Evolutionary conservation across 495 filamentous ascomycete species (phyloP).

Genomic region (Trichoderma asperelloides): DNA sequence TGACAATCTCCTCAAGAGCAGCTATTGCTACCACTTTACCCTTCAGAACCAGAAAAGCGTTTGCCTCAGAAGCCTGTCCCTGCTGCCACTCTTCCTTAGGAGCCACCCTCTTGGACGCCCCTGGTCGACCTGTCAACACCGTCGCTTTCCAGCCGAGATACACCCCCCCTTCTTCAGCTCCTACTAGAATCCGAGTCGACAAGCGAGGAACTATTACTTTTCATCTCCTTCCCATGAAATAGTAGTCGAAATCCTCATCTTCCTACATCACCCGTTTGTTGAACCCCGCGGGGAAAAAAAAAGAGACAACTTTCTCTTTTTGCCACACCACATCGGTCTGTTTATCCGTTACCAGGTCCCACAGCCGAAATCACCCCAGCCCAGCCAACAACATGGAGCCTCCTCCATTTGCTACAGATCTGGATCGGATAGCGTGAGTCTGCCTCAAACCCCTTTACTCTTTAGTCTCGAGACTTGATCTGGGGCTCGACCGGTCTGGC

Average conservation of each 20-base stretch:
- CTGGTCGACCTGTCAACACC: neutral
- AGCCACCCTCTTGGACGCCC: neutral
- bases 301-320: neutral
- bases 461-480: neutral
- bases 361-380: neutral
- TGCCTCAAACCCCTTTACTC: neutral
- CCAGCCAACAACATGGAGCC: slow-evolving; percentile 2
- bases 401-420: slow-evolving; percentile 6
- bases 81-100: neutral
- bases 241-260: neutral
- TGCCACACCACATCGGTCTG: slow-evolving; percentile 1
- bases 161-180: neutral
- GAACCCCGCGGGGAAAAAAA: neutral
- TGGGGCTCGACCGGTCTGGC: neutral
- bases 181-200: neutral
- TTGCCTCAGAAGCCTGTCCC: neutral
- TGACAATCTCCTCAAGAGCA: neutral
- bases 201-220: neutral
- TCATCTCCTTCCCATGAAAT: neutral
- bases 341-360: slow-evolving; percentile 5
- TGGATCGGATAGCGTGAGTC: slow-evolving; percentile 8
- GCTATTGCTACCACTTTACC: neutral
- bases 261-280: neutral
- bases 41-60: neutral
- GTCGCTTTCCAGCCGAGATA: neutral